These are phyloP conservation scores for Albophoma yamanashiensis DNA, from an alignment of 2,329 filamentous ascomycete species.

Conservation along the genomic window DNA sequence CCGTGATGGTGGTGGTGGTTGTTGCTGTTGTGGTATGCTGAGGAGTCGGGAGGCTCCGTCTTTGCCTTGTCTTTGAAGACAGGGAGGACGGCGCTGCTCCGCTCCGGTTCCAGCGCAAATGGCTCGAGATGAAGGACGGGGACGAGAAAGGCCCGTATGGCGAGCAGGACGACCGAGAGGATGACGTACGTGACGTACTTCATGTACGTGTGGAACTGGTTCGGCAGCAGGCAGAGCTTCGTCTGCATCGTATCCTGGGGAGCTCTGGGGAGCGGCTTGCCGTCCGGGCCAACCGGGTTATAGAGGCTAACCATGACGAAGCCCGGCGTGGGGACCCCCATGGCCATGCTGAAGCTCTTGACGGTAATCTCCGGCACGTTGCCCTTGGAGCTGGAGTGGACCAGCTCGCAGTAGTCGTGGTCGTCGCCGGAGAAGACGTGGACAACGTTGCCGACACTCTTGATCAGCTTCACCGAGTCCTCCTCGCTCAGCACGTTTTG, in stretches of 20 bases:
- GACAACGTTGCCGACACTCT: constrained; percentile 68
- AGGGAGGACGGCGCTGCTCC: constrained; percentile 21
- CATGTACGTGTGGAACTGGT: constrained; percentile 76
- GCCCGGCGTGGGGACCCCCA: constrained; percentile 82
- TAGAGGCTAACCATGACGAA: constrained; percentile 84
- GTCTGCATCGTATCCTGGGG: constrained; percentile 62
- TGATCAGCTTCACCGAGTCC: constrained; percentile 65
- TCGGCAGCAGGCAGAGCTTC: constrained; percentile 81
- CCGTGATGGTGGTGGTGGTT: not conserved
- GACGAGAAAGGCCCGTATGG: constrained; percentile 44
- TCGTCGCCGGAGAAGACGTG: constrained; percentile 94
- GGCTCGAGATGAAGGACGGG: constrained; percentile 41
- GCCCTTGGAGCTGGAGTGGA: constrained; percentile 59
- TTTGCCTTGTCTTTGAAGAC: constrained; percentile 45
- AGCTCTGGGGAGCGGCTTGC: constrained; percentile 32
- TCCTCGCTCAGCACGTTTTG: constrained; percentile 80
- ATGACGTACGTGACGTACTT: constrained; percentile 59
- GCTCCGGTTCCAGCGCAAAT: constrained; percentile 38
- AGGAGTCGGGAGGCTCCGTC: constrained; percentile 28
- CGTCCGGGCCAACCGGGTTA: constrained; percentile 68
- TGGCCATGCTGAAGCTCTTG: constrained; percentile 91
- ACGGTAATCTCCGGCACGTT: constrained; percentile 78
- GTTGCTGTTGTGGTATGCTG: not conserved
- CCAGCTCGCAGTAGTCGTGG: constrained; percentile 92
- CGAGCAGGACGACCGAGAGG: constrained; percentile 37